Conservation (phyloP, 495 filamentous ascomycete genomes). For the Penicillium antarcticum region DNA sequence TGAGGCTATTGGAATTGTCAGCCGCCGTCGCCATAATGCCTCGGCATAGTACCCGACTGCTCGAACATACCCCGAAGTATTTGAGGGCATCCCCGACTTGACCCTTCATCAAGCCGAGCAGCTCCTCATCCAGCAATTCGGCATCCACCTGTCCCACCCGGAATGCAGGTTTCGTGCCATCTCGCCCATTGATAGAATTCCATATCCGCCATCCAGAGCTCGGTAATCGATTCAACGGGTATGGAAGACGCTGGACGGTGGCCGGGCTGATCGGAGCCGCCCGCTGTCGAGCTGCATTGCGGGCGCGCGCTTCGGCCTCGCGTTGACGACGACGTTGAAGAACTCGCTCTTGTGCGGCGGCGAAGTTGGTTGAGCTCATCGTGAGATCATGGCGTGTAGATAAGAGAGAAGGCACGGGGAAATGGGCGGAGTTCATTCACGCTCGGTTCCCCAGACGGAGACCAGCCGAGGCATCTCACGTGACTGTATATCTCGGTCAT, state of each 20-base stretch:
- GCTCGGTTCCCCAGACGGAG: conserved; percentile 33
- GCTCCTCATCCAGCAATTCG: conserved; percentile 90
- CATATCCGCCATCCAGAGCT: conserved; percentile 57
- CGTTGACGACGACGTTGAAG: conserved; percentile 71
- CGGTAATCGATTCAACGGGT: conserved; percentile 59
- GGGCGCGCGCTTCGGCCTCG: conserved; percentile 58
- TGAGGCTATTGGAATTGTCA: conserved; percentile 41
- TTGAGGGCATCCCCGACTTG: conserved; percentile 89
- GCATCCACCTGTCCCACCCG: conserved; percentile 96
- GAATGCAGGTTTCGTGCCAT: conserved; percentile 80
- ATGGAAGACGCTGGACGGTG: conserved; percentile 57
- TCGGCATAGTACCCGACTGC: no score
- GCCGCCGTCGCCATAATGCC: background rate
- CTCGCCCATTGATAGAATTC: conserved; percentile 68
- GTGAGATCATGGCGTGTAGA: conserved; percentile 35
- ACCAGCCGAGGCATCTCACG: conserved; percentile 28
- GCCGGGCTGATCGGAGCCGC: conserved; percentile 53
- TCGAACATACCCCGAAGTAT: conserved; percentile 64
- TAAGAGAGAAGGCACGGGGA: conserved; percentile 9
- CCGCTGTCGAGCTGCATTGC: conserved; percentile 51
- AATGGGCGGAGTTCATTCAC: conserved; percentile 10
- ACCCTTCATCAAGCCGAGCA: conserved; percentile 76
- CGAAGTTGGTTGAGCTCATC: conserved; percentile 78
- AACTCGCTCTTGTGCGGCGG: conserved; percentile 79
- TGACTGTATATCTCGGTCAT: background rate